A percentile compares a stretch with the other conserved stretches of the same genome.
Conservation (phyloP, 148 eudicot species). For the Agrostemma githago region DNA sequence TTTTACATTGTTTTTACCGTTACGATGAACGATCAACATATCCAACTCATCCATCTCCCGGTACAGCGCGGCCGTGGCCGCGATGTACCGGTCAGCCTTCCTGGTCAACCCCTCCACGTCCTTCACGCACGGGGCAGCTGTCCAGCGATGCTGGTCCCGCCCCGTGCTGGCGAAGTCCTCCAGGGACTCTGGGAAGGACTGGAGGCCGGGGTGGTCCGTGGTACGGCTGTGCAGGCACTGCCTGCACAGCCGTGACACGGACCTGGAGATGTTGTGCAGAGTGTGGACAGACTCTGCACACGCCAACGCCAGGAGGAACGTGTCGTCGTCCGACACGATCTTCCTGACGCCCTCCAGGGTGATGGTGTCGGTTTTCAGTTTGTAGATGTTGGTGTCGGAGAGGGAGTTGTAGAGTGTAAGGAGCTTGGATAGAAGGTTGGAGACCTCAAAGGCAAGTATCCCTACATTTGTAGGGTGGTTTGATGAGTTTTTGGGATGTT, state of each 20-base stretch:
- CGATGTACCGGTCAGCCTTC: constrained; percentile 43
- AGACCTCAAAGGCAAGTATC: constrained; percentile 66
- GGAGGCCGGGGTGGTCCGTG: constrained; percentile 27
- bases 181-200: constrained; percentile 37
- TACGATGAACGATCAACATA: not conserved
- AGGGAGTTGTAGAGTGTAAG: constrained; percentile 60
- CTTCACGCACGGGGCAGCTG: constrained; percentile 37
- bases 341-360: constrained; percentile 60
- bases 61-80: constrained; percentile 47
- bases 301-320: constrained; percentile 62
- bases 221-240: constrained; percentile 29
- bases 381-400: constrained; percentile 50
- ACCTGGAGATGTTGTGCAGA: constrained; percentile 36
- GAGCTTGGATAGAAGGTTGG: constrained; percentile 62
- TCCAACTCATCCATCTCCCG: constrained; percentile 67
- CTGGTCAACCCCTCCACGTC: constrained; percentile 55
- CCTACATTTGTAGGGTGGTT: constrained; percentile 32
- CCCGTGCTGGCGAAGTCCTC: constrained; percentile 60
- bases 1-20: not conserved
- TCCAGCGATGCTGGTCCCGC: constrained; percentile 54
- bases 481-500: not conserved
- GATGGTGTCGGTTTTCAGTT: constrained; percentile 46
- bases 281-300: constrained; percentile 61
- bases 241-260: constrained; percentile 37
- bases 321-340: constrained; percentile 70